A percentile compares a stretch with the other conserved stretches of the same genome.
Conservation (phyloP, 768 basidiomycete species). For the Leccinum subtestaceum region DNA sequence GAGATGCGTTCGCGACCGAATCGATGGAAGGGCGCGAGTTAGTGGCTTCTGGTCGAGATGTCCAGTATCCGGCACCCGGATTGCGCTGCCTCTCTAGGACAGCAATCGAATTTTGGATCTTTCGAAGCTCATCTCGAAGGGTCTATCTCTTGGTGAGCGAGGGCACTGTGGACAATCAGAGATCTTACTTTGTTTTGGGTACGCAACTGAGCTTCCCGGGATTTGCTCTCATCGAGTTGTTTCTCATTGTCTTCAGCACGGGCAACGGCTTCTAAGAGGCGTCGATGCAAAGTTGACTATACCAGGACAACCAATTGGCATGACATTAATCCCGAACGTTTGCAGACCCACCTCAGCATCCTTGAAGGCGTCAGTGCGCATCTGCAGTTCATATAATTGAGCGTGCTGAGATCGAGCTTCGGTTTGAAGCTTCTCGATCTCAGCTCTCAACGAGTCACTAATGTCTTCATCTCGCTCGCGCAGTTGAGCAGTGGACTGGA, state of each 20-base stretch:
- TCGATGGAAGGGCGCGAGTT: conserved; percentile 39
- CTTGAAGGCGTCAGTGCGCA: conserved; percentile 45
- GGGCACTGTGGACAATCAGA: background rate
- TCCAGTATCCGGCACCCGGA: conserved; percentile 95
- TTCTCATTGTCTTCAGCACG: conserved; percentile 57
- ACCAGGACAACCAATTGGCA: conserved; percentile 11
- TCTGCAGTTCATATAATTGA: conserved; percentile 55
- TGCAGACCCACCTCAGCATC: conserved; percentile 60
- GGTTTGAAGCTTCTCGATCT: conserved; percentile 52
- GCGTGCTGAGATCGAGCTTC: conserved; percentile 47
- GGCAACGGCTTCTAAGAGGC: conserved; percentile 46
- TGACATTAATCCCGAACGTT: background rate
- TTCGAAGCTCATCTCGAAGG: conserved; percentile 89
- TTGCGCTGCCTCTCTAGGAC: conserved; percentile 87
- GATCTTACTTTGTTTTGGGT: conserved; percentile 70
- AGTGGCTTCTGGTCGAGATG: conserved; percentile 39
- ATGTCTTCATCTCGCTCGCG: conserved; percentile 58
- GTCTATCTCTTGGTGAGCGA: conserved; percentile 47
- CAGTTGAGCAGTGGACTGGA: conserved; percentile 57
- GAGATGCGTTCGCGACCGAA: conserved; percentile 41
- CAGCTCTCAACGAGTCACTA: conserved; percentile 47
- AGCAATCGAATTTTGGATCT: conserved; percentile 91
- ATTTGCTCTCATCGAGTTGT: conserved; percentile 69
- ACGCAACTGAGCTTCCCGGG: conserved; percentile 67
- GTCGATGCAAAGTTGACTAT: conserved; percentile 45